Percentiles rank a stretch among this genome's conserved stretches.
Conservation (phyloP, 345 rosid genomes). For the Eucalyptus erythrocorys region DNA sequence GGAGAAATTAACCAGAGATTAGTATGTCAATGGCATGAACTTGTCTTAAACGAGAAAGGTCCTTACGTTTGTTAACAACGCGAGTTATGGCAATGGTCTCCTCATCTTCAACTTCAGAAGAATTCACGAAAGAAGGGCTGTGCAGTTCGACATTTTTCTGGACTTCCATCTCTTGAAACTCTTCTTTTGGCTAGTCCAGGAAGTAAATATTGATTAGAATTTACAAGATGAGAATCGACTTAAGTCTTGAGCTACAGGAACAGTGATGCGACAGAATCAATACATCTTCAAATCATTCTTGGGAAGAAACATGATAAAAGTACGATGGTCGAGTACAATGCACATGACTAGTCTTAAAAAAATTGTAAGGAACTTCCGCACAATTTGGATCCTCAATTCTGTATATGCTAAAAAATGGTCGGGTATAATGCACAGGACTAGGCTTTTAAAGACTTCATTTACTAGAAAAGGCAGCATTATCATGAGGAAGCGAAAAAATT, state of each 20-base stretch:
- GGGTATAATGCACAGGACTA: not conserved
- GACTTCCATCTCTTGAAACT: slow-evolving; percentile 14
- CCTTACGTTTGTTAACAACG: slow-evolving; percentile 79
- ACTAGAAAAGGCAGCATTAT: not conserved
- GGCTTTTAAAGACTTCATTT: not conserved
- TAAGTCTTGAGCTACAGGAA: not conserved
- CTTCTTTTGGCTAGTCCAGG: slow-evolving; percentile 27
- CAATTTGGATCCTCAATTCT: not conserved
- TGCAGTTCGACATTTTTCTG: slow-evolving; percentile 11
- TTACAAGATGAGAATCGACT: not conserved
- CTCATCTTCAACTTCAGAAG: slow-evolving; percentile 72
- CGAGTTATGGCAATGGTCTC: slow-evolving; percentile 30
- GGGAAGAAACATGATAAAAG: not conserved
- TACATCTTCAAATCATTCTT: not conserved
- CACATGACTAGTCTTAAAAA: not conserved
- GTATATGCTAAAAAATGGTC: not conserved
- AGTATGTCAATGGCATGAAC: not conserved
- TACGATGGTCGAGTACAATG: not conserved
- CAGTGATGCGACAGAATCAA: not conserved
- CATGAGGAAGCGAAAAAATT: not conserved
- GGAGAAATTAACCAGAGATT: not conserved
- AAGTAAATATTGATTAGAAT: not conserved
- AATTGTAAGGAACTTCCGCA: not conserved
- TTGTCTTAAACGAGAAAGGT: not conserved
- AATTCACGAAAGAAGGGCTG: slow-evolving; percentile 32